Percentiles rank a stretch among this genome's conserved stretches.
phyloP scores from a whole-genome alignment of 345 rosid species.

The Moringa oleifera region DNA sequence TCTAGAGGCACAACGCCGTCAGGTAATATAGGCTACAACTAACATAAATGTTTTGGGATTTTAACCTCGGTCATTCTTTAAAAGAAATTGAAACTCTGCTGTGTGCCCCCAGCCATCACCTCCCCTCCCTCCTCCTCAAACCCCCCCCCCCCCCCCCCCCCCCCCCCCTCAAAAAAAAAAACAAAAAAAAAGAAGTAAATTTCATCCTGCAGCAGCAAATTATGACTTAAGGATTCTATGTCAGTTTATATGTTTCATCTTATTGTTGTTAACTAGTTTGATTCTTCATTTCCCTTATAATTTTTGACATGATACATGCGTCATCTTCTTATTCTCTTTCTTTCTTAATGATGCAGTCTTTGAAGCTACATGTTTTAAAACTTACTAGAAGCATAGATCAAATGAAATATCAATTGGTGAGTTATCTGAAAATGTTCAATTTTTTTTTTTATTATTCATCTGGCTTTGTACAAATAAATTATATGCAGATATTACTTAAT shows the following conservation, averaged over 20 bases:
- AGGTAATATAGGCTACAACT: slow-evolving; percentile 35
- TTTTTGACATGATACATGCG: not conserved
- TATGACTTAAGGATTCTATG: no score
- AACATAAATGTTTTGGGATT: not conserved
- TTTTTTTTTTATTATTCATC: not conserved
- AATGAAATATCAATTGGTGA: slow-evolving; percentile 62
- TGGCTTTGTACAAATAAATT: slow-evolving; percentile 12
- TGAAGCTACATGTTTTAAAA: slow-evolving; percentile 86
- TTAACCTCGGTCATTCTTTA: not conserved
- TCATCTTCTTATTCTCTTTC: slow-evolving; percentile 12
- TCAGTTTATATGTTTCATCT: not conserved
- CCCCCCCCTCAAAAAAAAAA: no score
- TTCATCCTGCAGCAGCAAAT: no score
- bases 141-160: no score
- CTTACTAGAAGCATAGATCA: slow-evolving; percentile 59
- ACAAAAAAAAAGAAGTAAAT: no score
- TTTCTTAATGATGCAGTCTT: slow-evolving; percentile 50
- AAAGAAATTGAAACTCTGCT: not conserved
- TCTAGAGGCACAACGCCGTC: slow-evolving; percentile 70
- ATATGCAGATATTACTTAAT: slow-evolving; percentile 10
- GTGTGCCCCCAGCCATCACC: not conserved
- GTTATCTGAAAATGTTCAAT: slow-evolving; percentile 23
- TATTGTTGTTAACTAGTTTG: not conserved
- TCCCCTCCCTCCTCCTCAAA: not conserved
- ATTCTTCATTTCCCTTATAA: no score